Evolutionary conservation across 805 yeast genomes (phyloP).

Genomic region (Cyberlindnera maclurae): DNA sequence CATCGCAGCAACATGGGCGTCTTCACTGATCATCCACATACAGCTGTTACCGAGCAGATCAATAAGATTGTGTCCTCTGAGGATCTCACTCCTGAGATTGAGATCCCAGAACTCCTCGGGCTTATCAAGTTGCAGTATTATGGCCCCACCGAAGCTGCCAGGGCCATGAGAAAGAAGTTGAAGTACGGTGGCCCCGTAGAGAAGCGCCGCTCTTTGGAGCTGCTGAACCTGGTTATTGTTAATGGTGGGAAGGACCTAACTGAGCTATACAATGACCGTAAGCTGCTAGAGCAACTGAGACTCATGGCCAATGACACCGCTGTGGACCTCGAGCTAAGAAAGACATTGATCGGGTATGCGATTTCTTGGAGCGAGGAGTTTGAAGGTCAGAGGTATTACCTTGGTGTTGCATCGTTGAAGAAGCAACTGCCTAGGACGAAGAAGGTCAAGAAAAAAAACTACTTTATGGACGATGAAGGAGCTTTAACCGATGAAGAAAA

Average conservation of each 20-base stretch:
- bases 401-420: conserved; percentile 41
- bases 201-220: conserved; percentile 59
- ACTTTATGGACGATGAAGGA: conserved; percentile 42
- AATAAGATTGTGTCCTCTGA: conserved; percentile 37
- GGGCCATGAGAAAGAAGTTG: conserved; percentile 81
- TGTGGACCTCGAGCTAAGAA: conserved; percentile 42
- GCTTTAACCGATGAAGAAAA: conserved; percentile 32
- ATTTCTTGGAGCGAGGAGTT: conserved; percentile 62
- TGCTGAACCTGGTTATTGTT: conserved; percentile 53
- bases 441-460: conserved; percentile 14
- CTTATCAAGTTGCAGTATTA: conserved; percentile 31
- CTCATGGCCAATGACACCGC: conserved; percentile 35
- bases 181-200: conserved; percentile 71
- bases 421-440: conserved; percentile 33
- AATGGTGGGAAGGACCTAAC: conserved; percentile 37
- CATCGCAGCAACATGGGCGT: conserved; percentile 39
- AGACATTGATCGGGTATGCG: conserved; percentile 44
- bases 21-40: conserved; percentile 53
- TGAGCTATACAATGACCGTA: conserved; percentile 57
- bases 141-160: conserved; percentile 66
- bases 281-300: conserved; percentile 56
- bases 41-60: conserved; percentile 62
- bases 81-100: conserved; percentile 28
- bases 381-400: conserved; percentile 40
- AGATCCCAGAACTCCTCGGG: conserved; percentile 28